Conservation (phyloP, 208 protist genomes). For the Angomonas deanei region DNA sequence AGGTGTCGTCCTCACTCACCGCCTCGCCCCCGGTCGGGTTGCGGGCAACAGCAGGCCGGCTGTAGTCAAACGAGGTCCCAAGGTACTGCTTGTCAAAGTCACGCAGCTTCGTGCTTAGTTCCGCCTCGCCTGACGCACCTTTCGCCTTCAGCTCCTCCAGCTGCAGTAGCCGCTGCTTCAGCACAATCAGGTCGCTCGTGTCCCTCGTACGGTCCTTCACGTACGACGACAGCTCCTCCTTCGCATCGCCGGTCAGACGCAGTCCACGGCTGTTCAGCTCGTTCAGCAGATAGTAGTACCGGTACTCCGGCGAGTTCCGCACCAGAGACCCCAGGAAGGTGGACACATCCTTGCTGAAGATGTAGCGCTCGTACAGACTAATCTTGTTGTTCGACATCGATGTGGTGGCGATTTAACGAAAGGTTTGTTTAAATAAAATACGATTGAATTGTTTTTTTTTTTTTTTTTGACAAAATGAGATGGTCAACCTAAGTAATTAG, state of each 20-base stretch:
- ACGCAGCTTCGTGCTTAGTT: not conserved
- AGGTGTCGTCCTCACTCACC: not conserved
- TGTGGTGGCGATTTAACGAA: conserved; percentile 16
- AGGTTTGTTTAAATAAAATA: not conserved
- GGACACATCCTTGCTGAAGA: not conserved
- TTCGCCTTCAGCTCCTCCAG: not conserved
- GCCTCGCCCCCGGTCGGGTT: not conserved
- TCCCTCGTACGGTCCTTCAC: not conserved
- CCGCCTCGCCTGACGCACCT: not conserved
- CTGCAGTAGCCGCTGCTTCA: not conserved
- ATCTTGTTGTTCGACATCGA: conserved; percentile 24
- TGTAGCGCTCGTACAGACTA: conserved; percentile 1
- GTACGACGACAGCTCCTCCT: not conserved
- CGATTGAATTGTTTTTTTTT: too few relatives aligned
- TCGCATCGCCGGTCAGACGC: not conserved
- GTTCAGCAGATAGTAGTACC: not conserved
- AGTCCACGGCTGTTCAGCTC: not conserved
- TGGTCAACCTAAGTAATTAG: too few relatives aligned
- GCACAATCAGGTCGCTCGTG: not conserved
- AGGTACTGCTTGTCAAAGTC: conserved; percentile 1
- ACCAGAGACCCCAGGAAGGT: not conserved
- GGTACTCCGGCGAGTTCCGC: not conserved
- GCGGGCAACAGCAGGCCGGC: not conserved
- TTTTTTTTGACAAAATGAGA: not conserved
- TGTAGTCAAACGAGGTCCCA: not conserved